Base-by-base conservation (phyloP, 2,329 filamentous ascomycete genomes). In the Talaromyces sp. region DNA sequence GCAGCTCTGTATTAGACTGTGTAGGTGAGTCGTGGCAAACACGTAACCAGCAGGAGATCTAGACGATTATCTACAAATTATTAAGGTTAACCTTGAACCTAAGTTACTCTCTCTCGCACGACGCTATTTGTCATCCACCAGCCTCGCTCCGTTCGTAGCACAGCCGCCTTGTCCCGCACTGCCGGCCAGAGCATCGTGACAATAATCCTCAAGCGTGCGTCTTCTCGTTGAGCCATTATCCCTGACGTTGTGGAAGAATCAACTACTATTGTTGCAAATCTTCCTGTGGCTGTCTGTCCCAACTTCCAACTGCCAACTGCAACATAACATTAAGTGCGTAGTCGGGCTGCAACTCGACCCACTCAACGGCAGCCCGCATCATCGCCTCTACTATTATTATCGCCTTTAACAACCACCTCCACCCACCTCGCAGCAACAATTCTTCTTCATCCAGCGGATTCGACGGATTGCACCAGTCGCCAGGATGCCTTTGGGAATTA, bases 401-500 rank as follows among this genome's bases (percentile, higher is more conserved):
- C 35, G 35, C 35, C 4, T 38, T 35, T 14, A 35, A 11, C 32
- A 9, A 21, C 41, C 14, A 21, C 19, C 41, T 43, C 38, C 41
- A 21, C 13, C 46, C 46, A 24, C 46, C 49, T 27, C 49, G 43
- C 43, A 46, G 43, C 43, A n/a, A 26, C 43, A 50, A 50, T 50
- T 51, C 46, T 27, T 27, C 46, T 7, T 29, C 4, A 13, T 19
- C 26, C 24, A n/a, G 24, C 27, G 49, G 26, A 52, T 29, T 21
- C 11, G 27, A 52, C 49, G 4, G 27, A 21, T 52, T 29, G 17
- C 43, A 21, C 19, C 21, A 46, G 41, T 35, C 50, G 62, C 54
- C 62, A 74, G 69, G 56, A 78, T 78, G 76, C 73, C 74, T 69
- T 70, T 78, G 67, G 75, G 76, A 64, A 78, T 78, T 55, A 70